These are phyloP conservation scores for Exserohilum turcica DNA, from an alignment of 2,329 filamentous ascomycete genomes.

Conservation along the genomic window DNA sequence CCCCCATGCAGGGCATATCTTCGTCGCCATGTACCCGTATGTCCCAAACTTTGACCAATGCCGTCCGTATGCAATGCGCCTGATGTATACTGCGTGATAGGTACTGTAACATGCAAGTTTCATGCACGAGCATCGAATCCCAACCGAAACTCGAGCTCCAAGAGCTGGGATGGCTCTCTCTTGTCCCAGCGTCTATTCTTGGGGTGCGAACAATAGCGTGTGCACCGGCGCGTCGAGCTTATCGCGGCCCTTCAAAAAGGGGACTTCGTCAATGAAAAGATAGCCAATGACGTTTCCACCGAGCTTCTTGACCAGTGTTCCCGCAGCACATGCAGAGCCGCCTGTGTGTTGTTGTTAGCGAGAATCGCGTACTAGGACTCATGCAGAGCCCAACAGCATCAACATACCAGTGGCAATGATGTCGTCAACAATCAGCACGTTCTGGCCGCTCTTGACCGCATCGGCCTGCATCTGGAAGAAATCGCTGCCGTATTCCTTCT, in stretches of 20 bases:
- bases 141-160: neutral
- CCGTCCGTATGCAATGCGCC: slow-evolving; percentile 27
- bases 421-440: slow-evolving; percentile 92
- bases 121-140: neutral
- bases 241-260: slow-evolving; percentile 87
- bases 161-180: neutral
- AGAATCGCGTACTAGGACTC: neutral
- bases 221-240: slow-evolving; percentile 84
- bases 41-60: slow-evolving; percentile 19
- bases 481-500: slow-evolving; percentile 96
- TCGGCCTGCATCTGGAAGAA: slow-evolving; percentile 94
- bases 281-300: slow-evolving; percentile 87
- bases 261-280: slow-evolving; percentile 94
- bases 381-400: neutral
- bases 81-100: slow-evolving; percentile 18
- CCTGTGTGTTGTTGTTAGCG: slow-evolving; percentile 59
- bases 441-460: slow-evolving; percentile 82
- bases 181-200: slow-evolving; percentile 50
- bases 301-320: slow-evolving; percentile 81
- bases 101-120: slow-evolving; percentile 1
- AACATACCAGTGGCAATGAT: slow-evolving; percentile 94
- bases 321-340: slow-evolving; percentile 87
- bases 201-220: slow-evolving; percentile 78
- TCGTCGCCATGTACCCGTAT: slow-evolving; percentile 1
- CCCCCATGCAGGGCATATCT: neutral